Conservation (phyloP, 257 asterid genomes). For the Rehmannia glutinosa region DNA sequence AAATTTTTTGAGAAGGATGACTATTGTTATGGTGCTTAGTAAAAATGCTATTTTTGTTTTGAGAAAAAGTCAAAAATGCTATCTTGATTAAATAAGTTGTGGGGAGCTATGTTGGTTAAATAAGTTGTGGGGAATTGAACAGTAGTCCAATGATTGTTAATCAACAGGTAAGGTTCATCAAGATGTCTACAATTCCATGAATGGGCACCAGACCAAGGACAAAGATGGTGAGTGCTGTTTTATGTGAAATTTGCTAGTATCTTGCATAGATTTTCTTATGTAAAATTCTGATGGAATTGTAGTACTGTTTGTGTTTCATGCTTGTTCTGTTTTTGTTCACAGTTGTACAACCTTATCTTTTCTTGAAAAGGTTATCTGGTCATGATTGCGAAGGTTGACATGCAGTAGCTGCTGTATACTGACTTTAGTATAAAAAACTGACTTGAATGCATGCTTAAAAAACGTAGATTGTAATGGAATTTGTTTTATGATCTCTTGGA, state of each 20-base stretch:
- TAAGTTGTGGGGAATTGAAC: too few species aligned
- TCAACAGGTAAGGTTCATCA: conserved; percentile 46
- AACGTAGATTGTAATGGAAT: too few species aligned
- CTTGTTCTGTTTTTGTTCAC: neutral
- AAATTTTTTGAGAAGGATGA: too few species aligned
- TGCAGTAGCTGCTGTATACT: neutral
- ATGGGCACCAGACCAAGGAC: conserved; percentile 35
- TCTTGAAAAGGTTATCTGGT: neutral
- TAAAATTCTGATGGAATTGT: neutral
- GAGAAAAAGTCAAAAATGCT: too few species aligned
- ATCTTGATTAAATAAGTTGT: too few species aligned
- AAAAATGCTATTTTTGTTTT: too few species aligned
- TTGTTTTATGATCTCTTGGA: too few species aligned
- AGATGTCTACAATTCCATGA: conserved; percentile 31
- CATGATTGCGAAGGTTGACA: neutral
- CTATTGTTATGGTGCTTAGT: too few species aligned
- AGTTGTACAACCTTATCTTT: neutral
- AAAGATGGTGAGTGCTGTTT: conserved; percentile 48
- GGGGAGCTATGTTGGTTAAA: too few species aligned
- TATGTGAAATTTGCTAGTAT: conserved; percentile 1
- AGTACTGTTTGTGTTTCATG: neutral
- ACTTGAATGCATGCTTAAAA: too few species aligned
- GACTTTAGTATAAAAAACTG: too few species aligned
- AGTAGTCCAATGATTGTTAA: neutral
- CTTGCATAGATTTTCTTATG: conserved; percentile 5